These are phyloP conservation scores for Pyrrhoderma lamaoense DNA, from an alignment of 1,284 basidiomycete genomes.

Conservation along the genomic window DNA sequence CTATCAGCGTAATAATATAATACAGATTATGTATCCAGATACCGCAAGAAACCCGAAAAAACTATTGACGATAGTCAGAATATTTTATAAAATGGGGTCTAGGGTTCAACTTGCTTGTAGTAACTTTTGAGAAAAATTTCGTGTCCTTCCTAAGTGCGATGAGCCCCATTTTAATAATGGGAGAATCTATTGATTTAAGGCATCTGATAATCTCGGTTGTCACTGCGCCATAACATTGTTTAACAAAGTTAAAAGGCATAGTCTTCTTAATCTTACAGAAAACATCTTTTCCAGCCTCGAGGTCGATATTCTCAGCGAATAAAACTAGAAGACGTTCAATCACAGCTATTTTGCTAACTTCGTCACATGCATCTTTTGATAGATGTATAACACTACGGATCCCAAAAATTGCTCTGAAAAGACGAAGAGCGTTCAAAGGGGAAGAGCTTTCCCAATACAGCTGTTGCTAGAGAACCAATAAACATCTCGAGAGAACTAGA, in stretches of 20 bases:
- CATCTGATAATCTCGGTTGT: slow-evolving; percentile 8
- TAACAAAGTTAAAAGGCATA: not conserved
- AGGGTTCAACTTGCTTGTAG: not conserved
- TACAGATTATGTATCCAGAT: not conserved
- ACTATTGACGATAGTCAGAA: not conserved
- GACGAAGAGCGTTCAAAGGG: no score
- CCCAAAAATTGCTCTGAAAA: no score
- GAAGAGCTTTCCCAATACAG: no score
- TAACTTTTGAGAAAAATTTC: slow-evolving; percentile 1
- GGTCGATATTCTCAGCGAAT: no score
- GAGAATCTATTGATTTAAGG: not conserved
- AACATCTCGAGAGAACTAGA: not conserved
- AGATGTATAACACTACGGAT: no score
- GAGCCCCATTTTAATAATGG: not conserved
- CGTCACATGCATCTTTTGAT: no score
- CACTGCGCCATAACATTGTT: not conserved
- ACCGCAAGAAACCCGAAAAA: slow-evolving; percentile 5
- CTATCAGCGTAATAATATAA: not conserved
- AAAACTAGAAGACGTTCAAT: no score
- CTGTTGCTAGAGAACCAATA: not conserved
- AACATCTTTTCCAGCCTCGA: no score
- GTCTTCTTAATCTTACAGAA: no score
- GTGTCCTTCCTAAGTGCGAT: slow-evolving; percentile 4
- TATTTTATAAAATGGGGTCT: no score
- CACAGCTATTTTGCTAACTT: no score